Base-by-base conservation (phyloP, 768 basidiomycete species). In the Tylopilus sp. region DNA sequence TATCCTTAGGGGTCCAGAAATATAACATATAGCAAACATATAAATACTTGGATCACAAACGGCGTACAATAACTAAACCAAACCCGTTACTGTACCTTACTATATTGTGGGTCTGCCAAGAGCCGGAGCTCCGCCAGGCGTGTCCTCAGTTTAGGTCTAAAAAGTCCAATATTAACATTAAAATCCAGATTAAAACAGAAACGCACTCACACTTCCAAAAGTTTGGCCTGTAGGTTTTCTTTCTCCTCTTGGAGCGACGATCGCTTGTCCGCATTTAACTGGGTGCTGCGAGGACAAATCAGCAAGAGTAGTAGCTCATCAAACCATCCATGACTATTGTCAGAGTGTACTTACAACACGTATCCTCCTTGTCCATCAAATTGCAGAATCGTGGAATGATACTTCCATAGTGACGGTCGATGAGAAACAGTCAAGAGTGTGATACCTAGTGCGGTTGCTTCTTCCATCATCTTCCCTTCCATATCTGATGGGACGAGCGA, bases 361-460 rank as follows among this genome's bases (percentile, higher is more conserved):
- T 98, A 98, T 55, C 91, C 91, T 30, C 96, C 96, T 69, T 91
- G 87, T 8, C 96, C 96, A 62, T 98, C 92, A 64, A 91, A 93
- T 64, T 95, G 90, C 57, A 96, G 71, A 52, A 96, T 92, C 64
- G 87, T 84, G 9, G 86, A 80, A 65, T 96, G 93, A 65, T 94
- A 92, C 67, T 87, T 87, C 92, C 94, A 98, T 56, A 98, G 69
- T 26, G 91, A 93, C 21, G 95, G 91, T 10, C 95, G 85, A 74
- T 98, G 95, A 33, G 93, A 96, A 29, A 98, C 95, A 1, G 94
- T 98, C 58, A 98, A 72, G 24, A 98, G 78, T 0, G 95, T 98
- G 63, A 98, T 98, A 2, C 88, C 89, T 24, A 97, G 76, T 47
- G 78, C 74, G 0, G 89, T 89, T 3, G 94, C 95, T 61, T 89